A percentile compares a stretch with the other conserved stretches of the same genome.
Evolutionary conservation across 176 grass and related monocot genomes (phyloP).

Genomic region (Bonia amplexicaulis): DNA sequence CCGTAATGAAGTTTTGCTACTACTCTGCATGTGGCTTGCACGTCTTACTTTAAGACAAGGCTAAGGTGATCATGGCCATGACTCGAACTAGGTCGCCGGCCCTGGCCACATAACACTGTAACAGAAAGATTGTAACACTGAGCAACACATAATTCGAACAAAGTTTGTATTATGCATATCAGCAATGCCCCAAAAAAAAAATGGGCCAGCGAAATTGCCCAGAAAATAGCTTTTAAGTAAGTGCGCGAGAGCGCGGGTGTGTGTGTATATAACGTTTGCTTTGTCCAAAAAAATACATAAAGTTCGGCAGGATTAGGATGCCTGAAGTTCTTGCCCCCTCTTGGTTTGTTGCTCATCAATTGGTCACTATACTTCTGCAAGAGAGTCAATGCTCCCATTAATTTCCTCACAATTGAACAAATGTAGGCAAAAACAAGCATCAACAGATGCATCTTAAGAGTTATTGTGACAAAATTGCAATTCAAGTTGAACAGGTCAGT

Average conservation of each 20-base stretch:
- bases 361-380: slow-evolving; percentile 57
- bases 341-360: slow-evolving; percentile 8
- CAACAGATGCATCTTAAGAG: not conserved
- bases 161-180: not conserved
- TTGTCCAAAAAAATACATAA: not conserved
- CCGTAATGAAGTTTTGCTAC: too few relatives aligned
- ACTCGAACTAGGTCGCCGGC: too few relatives aligned
- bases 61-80: too few relatives aligned
- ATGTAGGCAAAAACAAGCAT: not conserved
- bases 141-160: not conserved
- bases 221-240: not conserved
- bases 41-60: too few relatives aligned
- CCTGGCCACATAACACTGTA: not conserved
- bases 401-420: not conserved
- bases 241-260: too few relatives aligned
- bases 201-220: not conserved
- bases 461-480: not conserved
- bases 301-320: not conserved
- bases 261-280: not conserved
- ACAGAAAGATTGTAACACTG: not conserved
- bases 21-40: too few relatives aligned
- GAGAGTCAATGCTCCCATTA: not conserved
- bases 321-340: not conserved
- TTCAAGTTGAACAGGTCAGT: not conserved
- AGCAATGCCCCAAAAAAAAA: not conserved